These are phyloP conservation scores for Exophiala calicioides DNA, from an alignment of 2,329 filamentous ascomycete genomes.

Conservation along the genomic window DNA sequence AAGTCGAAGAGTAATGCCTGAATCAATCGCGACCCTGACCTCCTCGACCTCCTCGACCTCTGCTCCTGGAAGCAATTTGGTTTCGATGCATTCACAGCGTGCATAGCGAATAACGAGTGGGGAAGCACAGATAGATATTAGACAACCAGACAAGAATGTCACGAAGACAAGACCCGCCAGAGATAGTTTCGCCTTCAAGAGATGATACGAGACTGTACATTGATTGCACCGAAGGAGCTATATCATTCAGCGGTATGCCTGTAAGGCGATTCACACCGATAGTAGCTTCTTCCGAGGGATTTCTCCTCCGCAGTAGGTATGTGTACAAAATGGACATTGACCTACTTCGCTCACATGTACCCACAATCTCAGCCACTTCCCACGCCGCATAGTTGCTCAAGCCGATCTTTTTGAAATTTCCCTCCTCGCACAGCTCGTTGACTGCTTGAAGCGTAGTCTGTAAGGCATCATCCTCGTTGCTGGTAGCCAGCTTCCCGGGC, in stretches of 20 bases:
- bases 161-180: no score
- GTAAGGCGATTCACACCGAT: no score
- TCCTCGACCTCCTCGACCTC: slow-evolving; percentile 3
- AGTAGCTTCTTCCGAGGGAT: no score
- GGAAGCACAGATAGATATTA: slow-evolving; percentile 11
- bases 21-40: neutral
- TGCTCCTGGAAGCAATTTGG: neutral
- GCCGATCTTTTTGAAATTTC: slow-evolving; percentile 79
- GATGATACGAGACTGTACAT: no score
- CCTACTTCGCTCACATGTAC: no score
- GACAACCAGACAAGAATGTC: neutral
- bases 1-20: slow-evolving; percentile 32
- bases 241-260: no score
- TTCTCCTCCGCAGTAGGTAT: no score
- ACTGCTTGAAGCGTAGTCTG: slow-evolving; percentile 79
- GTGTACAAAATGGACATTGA: no score
- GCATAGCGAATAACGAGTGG: slow-evolving; percentile 1
- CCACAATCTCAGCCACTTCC: slow-evolving; percentile 1
- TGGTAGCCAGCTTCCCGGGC: no score
- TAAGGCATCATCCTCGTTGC: no score
- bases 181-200: no score
- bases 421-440: slow-evolving; percentile 78
- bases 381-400: slow-evolving; percentile 76
- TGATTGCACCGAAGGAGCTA: no score
- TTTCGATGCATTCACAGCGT: neutral